Evolutionary conservation across 2,329 filamentous ascomycete genomes (phyloP).

Genomic region (Lomentospora prolificans): DNA sequence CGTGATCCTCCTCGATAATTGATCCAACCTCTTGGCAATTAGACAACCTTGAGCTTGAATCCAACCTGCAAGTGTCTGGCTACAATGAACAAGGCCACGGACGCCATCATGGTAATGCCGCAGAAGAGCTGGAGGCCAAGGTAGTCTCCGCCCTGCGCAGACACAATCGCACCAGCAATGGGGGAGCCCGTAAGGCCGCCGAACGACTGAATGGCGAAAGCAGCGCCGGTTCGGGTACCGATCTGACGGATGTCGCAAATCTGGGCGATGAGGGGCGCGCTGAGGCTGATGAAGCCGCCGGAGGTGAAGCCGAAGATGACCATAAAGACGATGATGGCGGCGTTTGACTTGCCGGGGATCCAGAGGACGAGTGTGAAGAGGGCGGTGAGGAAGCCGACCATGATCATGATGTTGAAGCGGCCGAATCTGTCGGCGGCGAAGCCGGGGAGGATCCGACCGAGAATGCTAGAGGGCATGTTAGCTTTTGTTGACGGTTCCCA

Average conservation of each 20-base stretch:
- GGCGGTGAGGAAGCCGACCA: conserved; percentile 39
- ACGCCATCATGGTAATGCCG: conserved; percentile 37
- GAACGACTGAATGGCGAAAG: conserved; percentile 52
- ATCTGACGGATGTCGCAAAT: conserved; percentile 62
- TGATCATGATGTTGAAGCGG: conserved; percentile 38
- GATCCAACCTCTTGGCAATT: too few relatives aligned
- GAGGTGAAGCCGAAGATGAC: conserved; percentile 61
- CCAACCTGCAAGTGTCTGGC: conserved; percentile 27
- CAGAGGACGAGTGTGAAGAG: conserved; percentile 37
- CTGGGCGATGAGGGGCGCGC: conserved; percentile 56
- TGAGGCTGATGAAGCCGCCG: conserved; percentile 55
- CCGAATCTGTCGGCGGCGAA: conserved; percentile 35
- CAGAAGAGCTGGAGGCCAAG: conserved; percentile 56
- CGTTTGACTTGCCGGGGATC: conserved; percentile 38
- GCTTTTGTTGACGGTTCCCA: neutral
- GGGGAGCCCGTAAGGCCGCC: conserved; percentile 58
- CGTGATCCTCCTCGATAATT: too few relatives aligned
- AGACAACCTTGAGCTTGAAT: conserved; percentile 22
- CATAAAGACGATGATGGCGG: conserved; percentile 53
- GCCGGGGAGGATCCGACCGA: conserved; percentile 42
- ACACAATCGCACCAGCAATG: conserved; percentile 54
- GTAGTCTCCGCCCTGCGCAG: conserved; percentile 40
- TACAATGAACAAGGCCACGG: conserved; percentile 18
- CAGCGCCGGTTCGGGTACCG: conserved; percentile 55
- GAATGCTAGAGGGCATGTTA: conserved; percentile 25